phyloP scores from a whole-genome alignment of 345 rosid genomes.

The Syzygium aqueum region DNA sequence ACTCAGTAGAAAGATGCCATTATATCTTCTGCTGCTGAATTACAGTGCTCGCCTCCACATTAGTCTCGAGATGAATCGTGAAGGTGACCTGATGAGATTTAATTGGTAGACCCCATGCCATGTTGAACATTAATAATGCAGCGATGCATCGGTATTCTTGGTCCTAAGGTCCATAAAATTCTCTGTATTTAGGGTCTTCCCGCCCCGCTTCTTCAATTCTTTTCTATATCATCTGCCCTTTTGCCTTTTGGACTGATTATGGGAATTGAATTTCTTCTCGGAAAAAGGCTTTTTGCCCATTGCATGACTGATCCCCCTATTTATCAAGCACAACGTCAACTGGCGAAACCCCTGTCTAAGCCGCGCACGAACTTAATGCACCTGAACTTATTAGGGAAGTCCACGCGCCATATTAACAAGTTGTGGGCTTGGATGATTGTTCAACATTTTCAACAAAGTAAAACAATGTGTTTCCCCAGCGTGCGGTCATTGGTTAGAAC shows the following conservation, averaged over 20 bases:
- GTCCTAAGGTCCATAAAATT: background rate
- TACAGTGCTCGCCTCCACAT: background rate
- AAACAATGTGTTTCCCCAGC: background rate
- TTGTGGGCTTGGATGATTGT: background rate
- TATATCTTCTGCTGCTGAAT: background rate
- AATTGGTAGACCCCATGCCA: background rate
- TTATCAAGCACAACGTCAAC: too few relatives aligned
- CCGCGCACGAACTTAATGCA: background rate
- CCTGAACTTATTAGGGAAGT: background rate
- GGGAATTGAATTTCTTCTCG: background rate
- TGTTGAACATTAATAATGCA: background rate
- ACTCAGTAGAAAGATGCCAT: background rate
- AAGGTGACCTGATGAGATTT: background rate
- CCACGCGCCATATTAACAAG: background rate
- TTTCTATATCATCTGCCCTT: background rate
- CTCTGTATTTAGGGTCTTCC: background rate
- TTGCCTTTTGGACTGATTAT: background rate
- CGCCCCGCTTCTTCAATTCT: background rate
- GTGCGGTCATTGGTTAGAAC: background rate
- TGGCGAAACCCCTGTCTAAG: too few relatives aligned
- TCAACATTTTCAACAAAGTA: background rate
- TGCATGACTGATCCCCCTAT: too few relatives aligned
- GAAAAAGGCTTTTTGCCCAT: too few relatives aligned
- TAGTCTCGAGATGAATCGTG: background rate
- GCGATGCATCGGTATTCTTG: background rate